These are phyloP conservation scores for Trapa bicornis DNA, from an alignment of 345 rosid genomes.

Conservation along the genomic window DNA sequence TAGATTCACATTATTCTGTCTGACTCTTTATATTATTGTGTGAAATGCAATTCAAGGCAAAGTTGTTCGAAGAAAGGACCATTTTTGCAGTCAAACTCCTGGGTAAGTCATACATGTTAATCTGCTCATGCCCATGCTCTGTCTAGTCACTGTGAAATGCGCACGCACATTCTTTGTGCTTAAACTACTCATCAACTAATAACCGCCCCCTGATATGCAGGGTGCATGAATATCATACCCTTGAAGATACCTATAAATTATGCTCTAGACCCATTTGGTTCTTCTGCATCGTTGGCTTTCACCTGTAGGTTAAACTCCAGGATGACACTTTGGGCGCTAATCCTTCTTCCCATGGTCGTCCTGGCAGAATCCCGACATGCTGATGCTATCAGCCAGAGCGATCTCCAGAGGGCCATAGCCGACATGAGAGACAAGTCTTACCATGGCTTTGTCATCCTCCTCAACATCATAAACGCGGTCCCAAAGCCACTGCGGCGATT, in stretches of 20 bases:
- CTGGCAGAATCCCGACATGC: conserved; percentile 12
- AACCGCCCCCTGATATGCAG: not conserved
- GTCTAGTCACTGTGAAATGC: not conserved
- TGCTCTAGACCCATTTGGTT: not conserved
- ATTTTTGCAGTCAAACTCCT: too few relatives aligned
- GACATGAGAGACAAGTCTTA: conserved; percentile 27
- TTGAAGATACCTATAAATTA: not conserved
- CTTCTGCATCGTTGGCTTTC: not conserved
- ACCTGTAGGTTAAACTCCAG: not conserved
- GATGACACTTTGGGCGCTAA: conserved; percentile 18
- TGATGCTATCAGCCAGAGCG: conserved; percentile 15
- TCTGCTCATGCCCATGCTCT: not conserved
- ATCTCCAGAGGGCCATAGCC: conserved; percentile 19
- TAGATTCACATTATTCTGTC: not conserved
- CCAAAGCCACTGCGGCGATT: conserved; percentile 6
- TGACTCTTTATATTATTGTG: not conserved
- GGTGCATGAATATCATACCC: not conserved
- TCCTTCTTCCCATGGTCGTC: conserved; percentile 16
- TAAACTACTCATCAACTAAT: conserved; percentile 10
- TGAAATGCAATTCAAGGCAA: too few relatives aligned
- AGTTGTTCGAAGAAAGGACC: too few relatives aligned
- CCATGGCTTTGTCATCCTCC: conserved; percentile 35
- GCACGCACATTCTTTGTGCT: conserved; percentile 7
- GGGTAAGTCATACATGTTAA: too few relatives aligned
- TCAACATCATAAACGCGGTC: conserved; percentile 15